phyloP scores from a whole-genome alignment of 495 filamentous ascomycete species.

The Penicillium coffeae region DNA sequence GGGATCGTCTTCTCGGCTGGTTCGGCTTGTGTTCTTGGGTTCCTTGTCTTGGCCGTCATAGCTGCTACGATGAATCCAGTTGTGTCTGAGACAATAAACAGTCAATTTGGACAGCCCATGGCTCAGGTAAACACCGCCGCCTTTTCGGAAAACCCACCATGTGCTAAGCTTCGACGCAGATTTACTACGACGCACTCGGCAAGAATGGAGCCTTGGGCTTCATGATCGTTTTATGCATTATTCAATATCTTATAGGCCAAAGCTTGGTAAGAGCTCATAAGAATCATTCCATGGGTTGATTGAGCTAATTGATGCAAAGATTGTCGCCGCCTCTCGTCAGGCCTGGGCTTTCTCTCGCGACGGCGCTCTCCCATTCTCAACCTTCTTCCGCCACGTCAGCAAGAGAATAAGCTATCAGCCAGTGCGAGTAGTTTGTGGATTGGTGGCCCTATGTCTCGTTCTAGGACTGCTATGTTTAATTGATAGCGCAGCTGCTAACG shows the following conservation, averaged over 20 bases:
- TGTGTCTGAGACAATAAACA: conserved; percentile 21
- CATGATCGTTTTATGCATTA: conserved; percentile 38
- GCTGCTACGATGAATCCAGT: conserved; percentile 40
- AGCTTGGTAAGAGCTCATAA: conserved; percentile 25
- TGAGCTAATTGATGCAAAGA: conserved; percentile 14
- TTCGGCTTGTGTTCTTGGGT: conserved; percentile 40
- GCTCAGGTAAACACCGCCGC: conserved; percentile 36
- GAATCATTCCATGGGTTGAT: neutral
- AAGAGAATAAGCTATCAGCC: conserved; percentile 57
- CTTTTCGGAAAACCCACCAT: too few relatives aligned
- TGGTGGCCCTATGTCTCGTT: conserved; percentile 50
- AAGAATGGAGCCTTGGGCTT: conserved; percentile 41
- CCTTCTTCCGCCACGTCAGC: conserved; percentile 56
- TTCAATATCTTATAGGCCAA: conserved; percentile 42
- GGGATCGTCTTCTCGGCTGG: conserved; percentile 50
- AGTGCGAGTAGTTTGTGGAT: conserved; percentile 56
- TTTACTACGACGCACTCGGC: conserved; percentile 43
- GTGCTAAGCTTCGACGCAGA: too few relatives aligned
- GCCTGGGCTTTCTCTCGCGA: conserved; percentile 60
- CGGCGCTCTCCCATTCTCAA: conserved; percentile 58
- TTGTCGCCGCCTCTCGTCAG: conserved; percentile 55
- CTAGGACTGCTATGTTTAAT: conserved; percentile 58
- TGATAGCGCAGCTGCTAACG: conserved; percentile 53
- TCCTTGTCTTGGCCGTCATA: conserved; percentile 50
- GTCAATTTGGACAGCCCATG: conserved; percentile 43